These are phyloP conservation scores for Panaeolus papilionaceus DNA, from an alignment of 768 basidiomycete genomes.

Conservation along the genomic window DNA sequence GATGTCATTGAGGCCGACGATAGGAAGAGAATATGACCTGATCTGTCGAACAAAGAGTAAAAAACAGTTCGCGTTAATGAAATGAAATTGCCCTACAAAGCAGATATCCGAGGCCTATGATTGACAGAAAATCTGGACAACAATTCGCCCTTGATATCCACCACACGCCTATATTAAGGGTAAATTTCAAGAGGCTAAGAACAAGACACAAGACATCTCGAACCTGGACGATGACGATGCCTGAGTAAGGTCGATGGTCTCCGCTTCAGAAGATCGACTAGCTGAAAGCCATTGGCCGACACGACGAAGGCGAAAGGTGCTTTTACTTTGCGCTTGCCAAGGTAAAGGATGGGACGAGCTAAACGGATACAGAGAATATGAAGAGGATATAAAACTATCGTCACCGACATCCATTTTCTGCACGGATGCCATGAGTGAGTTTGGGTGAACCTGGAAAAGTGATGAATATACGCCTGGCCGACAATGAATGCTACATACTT, in stretches of 20 bases:
- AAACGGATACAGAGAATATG: conserved; percentile 76
- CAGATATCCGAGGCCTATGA: not conserved
- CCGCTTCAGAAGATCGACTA: not conserved
- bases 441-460: not conserved
- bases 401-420: not conserved
- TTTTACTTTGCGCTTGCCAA: conserved; percentile 50
- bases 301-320: conserved; percentile 64
- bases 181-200: not conserved
- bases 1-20: conserved; percentile 37
- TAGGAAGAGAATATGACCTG: conserved; percentile 66
- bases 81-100: not conserved
- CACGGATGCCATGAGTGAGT: not conserved
- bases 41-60: conserved; percentile 38
- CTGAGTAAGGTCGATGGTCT: not conserved
- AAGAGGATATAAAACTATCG: conserved; percentile 8
- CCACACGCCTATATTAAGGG: conserved; percentile 13
- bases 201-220: not conserved
- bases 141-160: conserved; percentile 20
- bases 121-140: not conserved
- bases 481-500: not conserved
- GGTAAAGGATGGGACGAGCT: conserved; percentile 53
- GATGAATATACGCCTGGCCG: not conserved
- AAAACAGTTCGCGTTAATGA: not conserved
- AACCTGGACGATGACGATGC: conserved; percentile 7
- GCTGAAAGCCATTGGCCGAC: conserved; percentile 63